Percentiles rank a stretch among this genome's conserved stretches.
Conservation (phyloP, 2,329 filamentous ascomycete genomes). For the Hymenoscyphus scutula region DNA sequence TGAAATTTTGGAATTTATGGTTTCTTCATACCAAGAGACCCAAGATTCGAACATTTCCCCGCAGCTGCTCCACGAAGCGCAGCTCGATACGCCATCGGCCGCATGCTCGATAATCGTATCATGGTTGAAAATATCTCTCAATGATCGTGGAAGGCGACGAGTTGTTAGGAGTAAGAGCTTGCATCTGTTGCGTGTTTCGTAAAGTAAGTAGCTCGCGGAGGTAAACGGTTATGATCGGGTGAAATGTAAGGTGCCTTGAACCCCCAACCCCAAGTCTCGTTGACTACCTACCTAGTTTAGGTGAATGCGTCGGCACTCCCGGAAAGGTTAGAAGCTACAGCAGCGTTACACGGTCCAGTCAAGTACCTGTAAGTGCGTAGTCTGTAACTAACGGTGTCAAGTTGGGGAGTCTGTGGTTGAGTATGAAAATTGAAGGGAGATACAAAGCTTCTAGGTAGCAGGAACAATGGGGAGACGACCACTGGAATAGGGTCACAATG, state of each 20-base stretch:
- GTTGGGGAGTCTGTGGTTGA: not conserved
- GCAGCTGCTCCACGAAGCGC: constrained; percentile 19
- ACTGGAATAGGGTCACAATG: too few relatives aligned
- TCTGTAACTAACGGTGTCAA: not conserved
- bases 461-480: not conserved
- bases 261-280: not conserved
- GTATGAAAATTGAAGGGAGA: not conserved
- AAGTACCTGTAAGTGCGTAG: not conserved
- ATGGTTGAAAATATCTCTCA: constrained; percentile 20
- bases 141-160: constrained; percentile 6
- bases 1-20: too few relatives aligned
- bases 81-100: constrained; percentile 29
- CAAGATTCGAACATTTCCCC: constrained; percentile 14
- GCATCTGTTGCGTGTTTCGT: constrained; percentile 10
- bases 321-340: constrained; percentile 3
- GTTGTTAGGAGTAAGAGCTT: constrained; percentile 1
- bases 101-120: constrained; percentile 30
- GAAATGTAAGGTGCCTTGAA: constrained; percentile 1
- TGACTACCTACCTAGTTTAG: not conserved
- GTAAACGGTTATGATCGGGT: constrained; percentile 5
- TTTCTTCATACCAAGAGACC: constrained; percentile 21
- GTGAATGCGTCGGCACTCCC: not conserved
- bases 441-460: not conserved
- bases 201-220: not conserved
- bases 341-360: not conserved